Evolutionary conservation across 495 filamentous ascomycete species (phyloP).

Genomic region (Clavariopsis aquatica): DNA sequence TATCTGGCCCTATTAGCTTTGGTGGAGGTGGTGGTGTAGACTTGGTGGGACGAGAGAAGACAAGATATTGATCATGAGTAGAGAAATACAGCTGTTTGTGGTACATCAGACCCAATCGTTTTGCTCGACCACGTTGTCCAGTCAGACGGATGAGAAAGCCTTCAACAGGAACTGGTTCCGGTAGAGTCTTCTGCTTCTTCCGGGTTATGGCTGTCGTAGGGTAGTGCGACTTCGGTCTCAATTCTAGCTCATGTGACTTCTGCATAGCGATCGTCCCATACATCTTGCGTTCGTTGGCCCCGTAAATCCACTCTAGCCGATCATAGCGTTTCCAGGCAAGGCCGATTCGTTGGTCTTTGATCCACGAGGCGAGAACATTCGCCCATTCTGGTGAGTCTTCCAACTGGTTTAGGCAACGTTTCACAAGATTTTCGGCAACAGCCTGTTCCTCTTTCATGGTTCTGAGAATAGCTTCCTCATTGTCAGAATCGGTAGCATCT

Average conservation of each 20-base stretch:
- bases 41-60: conserved; percentile 67
- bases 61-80: conserved; percentile 66
- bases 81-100: conserved; percentile 72
- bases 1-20: conserved; percentile 47
- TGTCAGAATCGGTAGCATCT: conserved; percentile 45
- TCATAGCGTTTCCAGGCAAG: conserved; percentile 78
- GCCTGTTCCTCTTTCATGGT: conserved; percentile 54
- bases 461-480: conserved; percentile 51
- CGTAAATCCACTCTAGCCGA: conserved; percentile 73
- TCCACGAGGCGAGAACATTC: conserved; percentile 63
- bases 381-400: conserved; percentile 61
- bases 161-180: conserved; percentile 67
- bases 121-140: conserved; percentile 61
- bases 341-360: conserved; percentile 63
- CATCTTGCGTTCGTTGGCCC: conserved; percentile 70
- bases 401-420: conserved; percentile 61
- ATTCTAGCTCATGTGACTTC: conserved; percentile 71
- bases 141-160: conserved; percentile 73
- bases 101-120: conserved; percentile 64
- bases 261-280: conserved; percentile 74
- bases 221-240: conserved; percentile 71
- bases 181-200: conserved; percentile 46
- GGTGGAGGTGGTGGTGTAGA: conserved; percentile 69
- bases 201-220: conserved; percentile 53
- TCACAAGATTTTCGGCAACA: conserved; percentile 59